These are phyloP conservation scores for Globisporangium yorkense DNA, from an alignment of 352 stramenopile genomes.

Conservation along the genomic window DNA sequence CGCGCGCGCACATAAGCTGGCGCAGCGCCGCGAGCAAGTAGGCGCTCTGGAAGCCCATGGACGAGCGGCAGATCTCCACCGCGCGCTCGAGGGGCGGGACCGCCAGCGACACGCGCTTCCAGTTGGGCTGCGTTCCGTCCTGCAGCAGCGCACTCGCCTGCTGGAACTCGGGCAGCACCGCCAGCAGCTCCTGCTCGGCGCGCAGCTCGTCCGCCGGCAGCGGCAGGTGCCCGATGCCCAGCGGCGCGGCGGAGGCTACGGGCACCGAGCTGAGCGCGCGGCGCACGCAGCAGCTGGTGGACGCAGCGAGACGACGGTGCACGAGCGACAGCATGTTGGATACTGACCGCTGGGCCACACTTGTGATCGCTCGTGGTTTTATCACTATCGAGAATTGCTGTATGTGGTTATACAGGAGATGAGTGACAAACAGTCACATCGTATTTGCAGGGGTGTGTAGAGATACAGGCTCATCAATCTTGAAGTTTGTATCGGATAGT, in stretches of 20 bases:
- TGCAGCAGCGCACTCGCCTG: constrained; percentile 50
- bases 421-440: background rate
- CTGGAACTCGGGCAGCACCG: constrained; percentile 66
- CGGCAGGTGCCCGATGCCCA: constrained; percentile 63
- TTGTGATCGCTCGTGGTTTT: no score
- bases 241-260: constrained; percentile 22
- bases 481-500: no score
- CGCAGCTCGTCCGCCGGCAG: constrained; percentile 56
- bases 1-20: constrained; percentile 53
- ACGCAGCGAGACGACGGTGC: background rate
- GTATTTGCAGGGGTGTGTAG: no score
- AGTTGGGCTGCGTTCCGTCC: constrained; percentile 36
- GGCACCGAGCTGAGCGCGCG: constrained; percentile 1
- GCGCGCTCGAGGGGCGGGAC: constrained; percentile 54
- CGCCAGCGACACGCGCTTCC: constrained; percentile 39
- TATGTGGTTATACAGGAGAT: background rate
- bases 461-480: no score
- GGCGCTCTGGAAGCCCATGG: constrained; percentile 69
- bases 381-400: background rate
- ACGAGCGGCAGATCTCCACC: constrained; percentile 68
- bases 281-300: background rate
- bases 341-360: background rate
- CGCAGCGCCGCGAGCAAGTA: constrained; percentile 57
- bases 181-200: constrained; percentile 57
- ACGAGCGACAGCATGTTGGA: background rate